Base-by-base conservation (phyloP, 2,329 filamentous ascomycete species). In the Paecilomyces dactylethromorphus region DNA sequence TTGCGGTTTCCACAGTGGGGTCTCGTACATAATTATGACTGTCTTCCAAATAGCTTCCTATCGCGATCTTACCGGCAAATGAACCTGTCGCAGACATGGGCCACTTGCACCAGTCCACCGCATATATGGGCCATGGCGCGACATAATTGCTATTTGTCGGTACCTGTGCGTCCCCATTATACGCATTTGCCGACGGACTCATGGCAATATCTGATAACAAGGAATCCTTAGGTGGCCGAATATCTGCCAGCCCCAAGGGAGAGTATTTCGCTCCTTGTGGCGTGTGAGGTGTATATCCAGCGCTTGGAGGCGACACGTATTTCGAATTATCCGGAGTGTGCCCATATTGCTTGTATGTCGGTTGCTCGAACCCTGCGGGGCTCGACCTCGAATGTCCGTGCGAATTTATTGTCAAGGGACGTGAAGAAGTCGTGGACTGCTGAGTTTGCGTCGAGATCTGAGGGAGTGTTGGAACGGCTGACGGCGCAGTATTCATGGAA, bases 61-160 rank as follows among this genome's bases (percentile, higher is more conserved):
- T 83, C 12, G 94, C 94, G 66, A 99, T 84, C 76, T 97, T 97
- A 45, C 94, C 94, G 3, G 91, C 91, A 62, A 90, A 87, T 65
- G 79, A 79, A 56, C 69, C 73, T 39, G 87, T 68, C 77, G 87
- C 68, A 49, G 91, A 86, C 2, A 93, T 87, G 15, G 90, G 86
- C 93, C 94, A 99, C 76, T 99, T 99, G 80, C 94, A 99, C 94
- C 94, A 99, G 78, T 99, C 94, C 68, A 96, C 93, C 12, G 94
- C 93, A 74, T 97, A 99, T 58, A 96, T 87, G 13, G 92, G 89
- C 91, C 94, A 99, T 0, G 93, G 92, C 3, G 93, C 92, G 63
- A 96, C 78, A 71, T 97, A 96, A 73, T 93, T 97, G 80, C 91
- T 96, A 63, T 93, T 95, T 5, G 71, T 90, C 75, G 71, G 88